Evolutionary conservation across 495 filamentous ascomycete species (phyloP).

Genomic region (Trichoderma asperelloides): DNA sequence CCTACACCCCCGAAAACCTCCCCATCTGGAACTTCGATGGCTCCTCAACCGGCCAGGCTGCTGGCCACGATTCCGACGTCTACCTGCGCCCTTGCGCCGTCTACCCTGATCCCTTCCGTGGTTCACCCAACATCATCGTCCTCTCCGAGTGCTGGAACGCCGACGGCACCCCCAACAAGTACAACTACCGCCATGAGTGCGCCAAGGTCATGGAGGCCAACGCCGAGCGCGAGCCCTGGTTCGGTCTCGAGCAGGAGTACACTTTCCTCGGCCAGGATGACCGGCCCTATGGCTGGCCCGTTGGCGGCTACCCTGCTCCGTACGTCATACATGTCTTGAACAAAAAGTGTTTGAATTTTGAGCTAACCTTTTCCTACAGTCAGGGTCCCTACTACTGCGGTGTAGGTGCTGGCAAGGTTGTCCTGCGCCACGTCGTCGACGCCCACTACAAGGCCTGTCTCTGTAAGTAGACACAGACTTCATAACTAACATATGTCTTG

Average conservation of each 20-base stretch:
- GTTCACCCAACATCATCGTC: slow-evolving; percentile 68
- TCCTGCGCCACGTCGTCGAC: slow-evolving; percentile 97
- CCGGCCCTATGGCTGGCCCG: slow-evolving; percentile 82
- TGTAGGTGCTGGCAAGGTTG: slow-evolving; percentile 94
- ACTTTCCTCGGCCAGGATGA: slow-evolving; percentile 80
- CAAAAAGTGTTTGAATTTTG: neutral
- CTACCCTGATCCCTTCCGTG: slow-evolving; percentile 90
- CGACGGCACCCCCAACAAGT: slow-evolving; percentile 96
- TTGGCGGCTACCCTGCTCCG: slow-evolving; percentile 89
- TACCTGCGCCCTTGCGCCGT: slow-evolving; percentile 87
- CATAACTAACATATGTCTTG: neutral
- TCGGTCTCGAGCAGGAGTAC: slow-evolving; percentile 92
- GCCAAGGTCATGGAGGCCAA: slow-evolving; percentile 56
- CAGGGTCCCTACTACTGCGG: slow-evolving; percentile 99
- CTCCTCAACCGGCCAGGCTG: slow-evolving; percentile 88
- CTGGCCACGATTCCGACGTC: slow-evolving; percentile 95
- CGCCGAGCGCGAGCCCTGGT: slow-evolving; percentile 81
- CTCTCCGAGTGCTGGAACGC: slow-evolving; percentile 92
- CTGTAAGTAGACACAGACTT: neutral
- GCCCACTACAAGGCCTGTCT: slow-evolving; percentile 91
- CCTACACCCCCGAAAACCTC: slow-evolving; percentile 62
- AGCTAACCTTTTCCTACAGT: slow-evolving; percentile 13
- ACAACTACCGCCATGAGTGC: slow-evolving; percentile 90
- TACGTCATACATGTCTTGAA: neutral
- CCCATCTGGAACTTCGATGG: slow-evolving; percentile 99